Base-by-base conservation (phyloP, 139 green algal species). In the Haematococcus lacustris region DNA sequence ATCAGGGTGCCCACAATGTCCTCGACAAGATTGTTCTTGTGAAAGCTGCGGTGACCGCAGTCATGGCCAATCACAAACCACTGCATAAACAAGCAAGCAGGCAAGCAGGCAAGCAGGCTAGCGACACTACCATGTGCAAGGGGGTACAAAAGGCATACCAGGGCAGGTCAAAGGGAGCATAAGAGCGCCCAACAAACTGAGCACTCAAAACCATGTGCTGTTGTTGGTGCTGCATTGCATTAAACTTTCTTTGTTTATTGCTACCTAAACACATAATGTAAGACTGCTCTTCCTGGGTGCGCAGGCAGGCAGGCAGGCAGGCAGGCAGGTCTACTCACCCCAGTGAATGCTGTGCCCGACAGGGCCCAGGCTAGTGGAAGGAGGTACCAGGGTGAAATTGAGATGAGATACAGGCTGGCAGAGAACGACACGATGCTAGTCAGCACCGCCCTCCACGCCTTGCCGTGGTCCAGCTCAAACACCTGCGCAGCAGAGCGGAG, bases 21-120 rank as follows among this genome's bases (percentile, higher is more conserved):
- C 82, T 98, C 93, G 63, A 97, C 73, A 33, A 97, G 76, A 81
- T 97, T 96, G 89, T 97, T 97, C 59, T 91, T 91, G 81, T 85
- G 87, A 87, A 98, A 98, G 65, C 75, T 83, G 73, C 96, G 90
- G 86, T 98, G 94, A 4, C 87, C 94, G 77, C 89, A 94, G 85
- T 98, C 94, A 71, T 98, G 94, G 7, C 92, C 93, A 5, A 98
- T 77, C 34, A 97, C 93, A 79, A 98, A 97, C 75, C 91, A 93
- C 82, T 94, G 83, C 86, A 57, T 65, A 93, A n/a, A n/a, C n/a
- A n/a, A n/a, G n/a, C n/a, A n/a, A n/a, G n/a, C n/a, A n/a, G n/a
- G n/a, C n/a, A n/a, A n/a, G n/a, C n/a, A n/a, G n/a, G n/a, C n/a
- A n/a, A n/a, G n/a, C n/a, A n/a, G n/a, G n/a, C n/a, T n/a, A n/a